phyloP scores from a whole-genome alignment of 495 filamentous ascomycete species.

The Bryoglossum gracile region DNA sequence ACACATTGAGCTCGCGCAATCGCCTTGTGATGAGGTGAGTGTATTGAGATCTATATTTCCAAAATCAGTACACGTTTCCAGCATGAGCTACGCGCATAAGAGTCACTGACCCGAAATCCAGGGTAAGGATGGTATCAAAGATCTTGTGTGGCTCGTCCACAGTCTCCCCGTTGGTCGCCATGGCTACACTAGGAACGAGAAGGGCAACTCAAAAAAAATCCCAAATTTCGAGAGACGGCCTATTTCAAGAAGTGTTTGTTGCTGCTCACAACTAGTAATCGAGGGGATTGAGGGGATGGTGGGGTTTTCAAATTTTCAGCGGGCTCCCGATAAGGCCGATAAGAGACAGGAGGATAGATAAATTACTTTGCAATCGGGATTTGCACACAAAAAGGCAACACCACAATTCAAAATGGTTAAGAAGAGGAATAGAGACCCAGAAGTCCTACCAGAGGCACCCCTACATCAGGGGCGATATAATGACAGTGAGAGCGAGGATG shows the following conservation, averaged over 20 bases:
- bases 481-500: constrained; percentile 37
- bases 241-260: too few species aligned
- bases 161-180: constrained; percentile 9
- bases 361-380: neutral
- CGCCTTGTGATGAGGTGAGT: constrained; percentile 72
- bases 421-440: constrained; percentile 40
- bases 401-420: constrained; percentile 33
- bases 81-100: neutral
- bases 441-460: constrained; percentile 32
- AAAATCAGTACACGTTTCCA: constrained; percentile 7
- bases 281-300: neutral
- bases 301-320: too few species aligned
- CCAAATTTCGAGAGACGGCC: too few species aligned
- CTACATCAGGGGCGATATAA: constrained; percentile 27
- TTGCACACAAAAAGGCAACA: neutral
- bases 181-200: too few species aligned
- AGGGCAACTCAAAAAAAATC: too few species aligned
- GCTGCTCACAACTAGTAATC: neutral
- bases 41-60: constrained; percentile 43
- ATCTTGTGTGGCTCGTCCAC: constrained; percentile 22
- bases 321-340: too few species aligned
- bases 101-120: constrained; percentile 22
- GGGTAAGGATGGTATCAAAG: constrained; percentile 24
- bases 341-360: neutral
- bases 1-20: constrained; percentile 75